Percentiles rank a stretch among this genome's conserved stretches.
Evolutionary conservation across 805 yeast genomes (phyloP).

Genomic region (Kodamaea laetipori): DNA sequence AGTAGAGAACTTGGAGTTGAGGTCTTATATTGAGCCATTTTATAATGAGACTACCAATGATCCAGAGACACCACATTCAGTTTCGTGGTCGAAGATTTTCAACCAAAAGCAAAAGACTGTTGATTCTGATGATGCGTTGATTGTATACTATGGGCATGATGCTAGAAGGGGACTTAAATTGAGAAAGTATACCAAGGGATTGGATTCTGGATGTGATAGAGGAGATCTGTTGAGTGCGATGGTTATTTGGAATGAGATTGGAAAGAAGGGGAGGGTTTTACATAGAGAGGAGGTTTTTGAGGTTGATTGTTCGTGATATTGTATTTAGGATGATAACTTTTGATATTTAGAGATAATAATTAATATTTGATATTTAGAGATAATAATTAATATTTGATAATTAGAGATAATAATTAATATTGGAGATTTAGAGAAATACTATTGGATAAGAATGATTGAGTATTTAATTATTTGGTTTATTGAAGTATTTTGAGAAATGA

Average conservation of each 20-base stretch:
- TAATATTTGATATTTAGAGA: not conserved
- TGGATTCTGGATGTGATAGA: conserved; percentile 80
- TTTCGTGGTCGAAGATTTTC: conserved; percentile 62
- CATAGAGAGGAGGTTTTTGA: conserved; percentile 25
- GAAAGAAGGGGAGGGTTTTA: conserved; percentile 14
- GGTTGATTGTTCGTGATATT: conserved; percentile 14
- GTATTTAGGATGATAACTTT: not conserved
- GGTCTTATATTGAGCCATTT: conserved; percentile 66
- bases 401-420: too few relatives aligned
- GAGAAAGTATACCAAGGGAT: conserved; percentile 69
- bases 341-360: not conserved
- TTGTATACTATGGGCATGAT: conserved; percentile 86
- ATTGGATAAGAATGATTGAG: too few relatives aligned
- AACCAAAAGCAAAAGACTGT: conserved; percentile 44
- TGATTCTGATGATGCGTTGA: conserved; percentile 32
- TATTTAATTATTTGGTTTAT: too few relatives aligned
- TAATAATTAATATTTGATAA: not conserved
- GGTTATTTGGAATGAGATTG: conserved; percentile 40
- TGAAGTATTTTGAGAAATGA: too few relatives aligned
- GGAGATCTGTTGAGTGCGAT: conserved; percentile 72
- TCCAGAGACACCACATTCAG: conserved; percentile 35
- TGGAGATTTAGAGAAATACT: too few relatives aligned
- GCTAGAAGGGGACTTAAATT: conserved; percentile 74
- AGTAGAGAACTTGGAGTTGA: conserved; percentile 64
- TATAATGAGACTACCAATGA: conserved; percentile 60